Evolutionary conservation across 2,329 filamentous ascomycete genomes (phyloP).

Genomic region (Ambrosiella xylebori): DNA sequence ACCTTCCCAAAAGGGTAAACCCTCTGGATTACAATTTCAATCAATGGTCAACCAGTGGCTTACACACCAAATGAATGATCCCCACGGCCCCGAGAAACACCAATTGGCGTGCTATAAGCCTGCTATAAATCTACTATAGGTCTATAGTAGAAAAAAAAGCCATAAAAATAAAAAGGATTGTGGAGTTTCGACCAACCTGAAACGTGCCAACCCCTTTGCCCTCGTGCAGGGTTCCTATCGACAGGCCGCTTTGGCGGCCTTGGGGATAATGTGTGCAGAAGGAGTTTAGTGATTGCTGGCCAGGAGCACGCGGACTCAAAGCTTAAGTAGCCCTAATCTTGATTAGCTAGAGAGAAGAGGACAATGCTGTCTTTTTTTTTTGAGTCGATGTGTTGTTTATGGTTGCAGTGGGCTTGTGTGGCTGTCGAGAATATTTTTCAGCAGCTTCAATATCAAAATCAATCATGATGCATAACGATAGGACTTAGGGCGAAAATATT

Average conservation of each 20-base stretch:
- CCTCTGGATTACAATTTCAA: background rate
- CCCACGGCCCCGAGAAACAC: no score
- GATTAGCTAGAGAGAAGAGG: background rate
- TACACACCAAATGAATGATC: no score
- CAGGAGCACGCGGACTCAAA: no score
- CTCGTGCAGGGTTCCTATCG: background rate
- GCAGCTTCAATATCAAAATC: background rate
- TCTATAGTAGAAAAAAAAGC: background rate
- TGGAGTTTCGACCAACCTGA: conserved; percentile 12
- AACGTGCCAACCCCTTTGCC: conserved; percentile 5
- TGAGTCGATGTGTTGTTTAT: background rate
- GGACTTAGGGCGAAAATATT: no score
- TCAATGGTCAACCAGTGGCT: background rate
- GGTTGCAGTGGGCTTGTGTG: background rate
- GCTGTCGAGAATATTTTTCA: background rate
- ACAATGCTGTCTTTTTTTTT: background rate
- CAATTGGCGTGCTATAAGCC: background rate
- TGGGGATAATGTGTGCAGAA: background rate
- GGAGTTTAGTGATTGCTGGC: no score
- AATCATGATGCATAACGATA: no score
- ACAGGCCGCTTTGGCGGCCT: background rate
- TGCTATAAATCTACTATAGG: background rate
- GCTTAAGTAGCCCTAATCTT: background rate
- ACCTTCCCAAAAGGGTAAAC: conserved; percentile 1
- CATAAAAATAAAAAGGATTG: conserved; percentile 2